phyloP scores from a whole-genome alignment of 2,329 filamentous ascomycete genomes.

The Ceratocystis eucalypticola region DNA sequence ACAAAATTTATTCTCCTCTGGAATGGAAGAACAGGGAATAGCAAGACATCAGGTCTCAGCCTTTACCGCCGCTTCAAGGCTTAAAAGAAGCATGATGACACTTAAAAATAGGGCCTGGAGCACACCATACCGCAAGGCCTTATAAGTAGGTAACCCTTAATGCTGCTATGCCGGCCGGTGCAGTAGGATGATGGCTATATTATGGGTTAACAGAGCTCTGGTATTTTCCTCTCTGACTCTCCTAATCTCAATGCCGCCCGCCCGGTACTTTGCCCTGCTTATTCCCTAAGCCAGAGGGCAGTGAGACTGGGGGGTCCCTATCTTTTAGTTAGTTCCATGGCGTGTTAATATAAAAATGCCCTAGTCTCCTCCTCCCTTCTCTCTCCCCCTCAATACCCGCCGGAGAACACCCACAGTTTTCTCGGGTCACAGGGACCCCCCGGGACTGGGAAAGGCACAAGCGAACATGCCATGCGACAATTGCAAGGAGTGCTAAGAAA shows the following conservation, averaged over 20 bases:
- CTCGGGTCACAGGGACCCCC: not conserved
- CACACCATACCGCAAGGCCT: not conserved
- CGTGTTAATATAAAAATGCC: not conserved
- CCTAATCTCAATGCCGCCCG: not conserved
- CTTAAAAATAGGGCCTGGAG: not conserved
- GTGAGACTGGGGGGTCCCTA: not conserved
- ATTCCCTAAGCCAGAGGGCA: not conserved
- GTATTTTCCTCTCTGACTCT: not conserved
- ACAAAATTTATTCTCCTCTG: not conserved
- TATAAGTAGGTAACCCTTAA: not conserved
- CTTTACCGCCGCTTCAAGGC: not conserved
- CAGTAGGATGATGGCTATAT: not conserved
- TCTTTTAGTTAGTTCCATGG: not conserved
- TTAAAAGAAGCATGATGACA: too few species aligned
- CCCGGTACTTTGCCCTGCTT: conserved; percentile 5
- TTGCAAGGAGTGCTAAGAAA: conserved; percentile 1
- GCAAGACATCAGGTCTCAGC: not conserved
- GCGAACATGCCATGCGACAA: conserved; percentile 9
- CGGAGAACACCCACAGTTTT: conserved; percentile 4
- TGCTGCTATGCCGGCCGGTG: not conserved
- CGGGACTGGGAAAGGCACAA: conserved; percentile 5
- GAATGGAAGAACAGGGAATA: too few species aligned
- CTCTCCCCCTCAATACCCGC: not conserved
- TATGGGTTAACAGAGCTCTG: not conserved
- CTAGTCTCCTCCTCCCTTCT: not conserved